Base-by-base conservation (phyloP, 495 filamentous ascomycete genomes). In the Lentithecium fluviatile region DNA sequence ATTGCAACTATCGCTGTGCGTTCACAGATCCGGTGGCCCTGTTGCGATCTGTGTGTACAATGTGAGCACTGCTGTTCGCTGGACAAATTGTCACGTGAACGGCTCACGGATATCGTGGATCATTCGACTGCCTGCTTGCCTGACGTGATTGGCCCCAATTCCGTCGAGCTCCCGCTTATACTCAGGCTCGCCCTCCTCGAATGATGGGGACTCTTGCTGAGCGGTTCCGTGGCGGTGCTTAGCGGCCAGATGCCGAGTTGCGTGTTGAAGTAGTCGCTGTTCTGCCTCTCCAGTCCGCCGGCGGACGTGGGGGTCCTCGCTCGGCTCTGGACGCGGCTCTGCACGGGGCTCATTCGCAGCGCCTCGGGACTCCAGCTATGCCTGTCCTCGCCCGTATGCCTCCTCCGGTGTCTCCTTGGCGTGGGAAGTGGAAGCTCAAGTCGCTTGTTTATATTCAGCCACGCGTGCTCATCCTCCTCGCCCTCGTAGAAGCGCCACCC, bases 391-490 rank as follows among this genome's bases (percentile, higher is more conserved):
- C 62, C 63, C 24, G 66, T 71, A 32, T 66, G 50, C n/a, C 58
- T 60, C 19, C 66, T 25, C 38, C 55, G 61, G 38, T 70, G 65
- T 23, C 52, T 56, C 13, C 57, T 19, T n/a, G 63, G 50, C 24
- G 58, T 20, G 7, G 40, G 59, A 23, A 69, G 70, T 0, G 86
- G 87, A 5, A 91, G 74, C 57, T 91, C 85, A 0, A 91, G 78
- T 20, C 88, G 79, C 6, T 84, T 82, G 62, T 91, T 93, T 67
- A 91, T 81, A 25, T 79, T 84, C 12, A 87, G 78, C 90, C 89
- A 95, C 19, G 82, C 76, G 11, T 73, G 75, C 45, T 89, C 84
- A 32, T 90, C 85, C 32, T 79, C 75, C 11, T 67, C 76, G 11
- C 77, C 72, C n/a, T 78, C 77, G 12, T 81, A 76, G 12, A 75